A percentile compares a stretch with the other conserved stretches of the same genome.
phyloP scores from a whole-genome alignment of 2,329 filamentous ascomycete genomes.

The Cytospora piceae region DNA sequence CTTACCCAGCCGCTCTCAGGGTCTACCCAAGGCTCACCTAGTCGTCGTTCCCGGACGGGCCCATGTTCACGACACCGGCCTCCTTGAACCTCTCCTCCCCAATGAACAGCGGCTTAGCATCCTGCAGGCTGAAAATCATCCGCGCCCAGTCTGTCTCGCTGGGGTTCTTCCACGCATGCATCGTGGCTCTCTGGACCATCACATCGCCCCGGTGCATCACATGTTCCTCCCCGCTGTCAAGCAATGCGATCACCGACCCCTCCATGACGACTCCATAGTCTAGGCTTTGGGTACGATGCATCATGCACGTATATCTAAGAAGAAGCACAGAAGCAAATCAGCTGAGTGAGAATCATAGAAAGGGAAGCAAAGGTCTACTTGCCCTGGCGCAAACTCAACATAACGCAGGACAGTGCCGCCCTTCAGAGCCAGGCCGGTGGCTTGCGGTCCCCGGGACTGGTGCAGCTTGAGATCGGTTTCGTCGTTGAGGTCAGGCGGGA shows the following conservation, averaged over 20 bases:
- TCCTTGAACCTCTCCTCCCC: conserved; percentile 36
- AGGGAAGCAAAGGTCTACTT: conserved; percentile 28
- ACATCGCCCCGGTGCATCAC: conserved; percentile 51
- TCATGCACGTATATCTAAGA: conserved; percentile 37
- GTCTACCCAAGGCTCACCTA: neutral
- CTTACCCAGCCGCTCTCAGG: neutral
- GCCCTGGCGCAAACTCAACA: conserved; percentile 51
- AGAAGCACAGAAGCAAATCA: neutral
- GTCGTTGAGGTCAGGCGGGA: conserved; percentile 30
- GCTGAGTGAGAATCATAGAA: neutral
- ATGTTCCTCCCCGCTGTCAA: conserved; percentile 50
- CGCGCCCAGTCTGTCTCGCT: conserved; percentile 47
- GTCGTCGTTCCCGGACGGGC: conserved; percentile 27
- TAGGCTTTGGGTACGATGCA: conserved; percentile 53
- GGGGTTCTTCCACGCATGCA: conserved; percentile 48
- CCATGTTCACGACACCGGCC: conserved; percentile 28
- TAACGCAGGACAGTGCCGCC: conserved; percentile 48
- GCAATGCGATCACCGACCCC: conserved; percentile 48
- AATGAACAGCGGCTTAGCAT: conserved; percentile 36
- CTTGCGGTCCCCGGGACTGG: conserved; percentile 43
- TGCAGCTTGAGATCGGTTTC: conserved; percentile 53
- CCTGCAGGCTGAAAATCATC: conserved; percentile 42
- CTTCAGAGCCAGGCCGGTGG: conserved; percentile 51
- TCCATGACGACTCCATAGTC: conserved; percentile 56
- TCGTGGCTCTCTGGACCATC: conserved; percentile 52